These are phyloP conservation scores for Gossypium lobatum DNA, from an alignment of 441 rosid genomes.

Conservation along the genomic window DNA sequence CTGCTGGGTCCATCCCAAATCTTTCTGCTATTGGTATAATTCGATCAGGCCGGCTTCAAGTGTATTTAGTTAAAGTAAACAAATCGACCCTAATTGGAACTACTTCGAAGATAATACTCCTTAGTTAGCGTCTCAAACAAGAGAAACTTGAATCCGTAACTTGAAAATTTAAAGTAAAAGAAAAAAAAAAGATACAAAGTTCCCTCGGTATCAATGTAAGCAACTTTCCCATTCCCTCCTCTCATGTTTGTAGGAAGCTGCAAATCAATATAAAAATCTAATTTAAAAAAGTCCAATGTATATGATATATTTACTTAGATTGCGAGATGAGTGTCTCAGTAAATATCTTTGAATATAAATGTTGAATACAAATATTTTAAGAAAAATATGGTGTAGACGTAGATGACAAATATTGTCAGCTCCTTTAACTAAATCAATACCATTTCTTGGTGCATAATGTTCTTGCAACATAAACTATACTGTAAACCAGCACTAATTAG, in stretches of 20 bases:
- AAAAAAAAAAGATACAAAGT: constrained; percentile 65
- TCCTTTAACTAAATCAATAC: not conserved
- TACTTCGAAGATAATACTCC: not conserved
- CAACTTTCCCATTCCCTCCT: constrained; percentile 95
- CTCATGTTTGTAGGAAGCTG: constrained; percentile 39
- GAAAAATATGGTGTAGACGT: not conserved
- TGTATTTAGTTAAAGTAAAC: constrained; percentile 29
- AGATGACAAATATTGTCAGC: not conserved
- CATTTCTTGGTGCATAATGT: too few relatives aligned
- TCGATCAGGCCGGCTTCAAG: constrained; percentile 72
- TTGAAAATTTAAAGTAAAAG: not conserved
- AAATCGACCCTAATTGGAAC: not conserved
- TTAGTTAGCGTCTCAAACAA: not conserved
- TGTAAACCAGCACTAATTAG: not conserved
- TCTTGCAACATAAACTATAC: too few relatives aligned
- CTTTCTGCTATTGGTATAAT: constrained; percentile 87
- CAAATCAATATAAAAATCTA: not conserved
- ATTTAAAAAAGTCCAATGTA: not conserved
- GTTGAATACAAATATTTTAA: not conserved
- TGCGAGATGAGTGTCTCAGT: not conserved
- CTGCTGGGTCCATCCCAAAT: constrained; percentile 95
- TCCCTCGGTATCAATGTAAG: constrained; percentile 82
- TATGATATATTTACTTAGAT: not conserved
- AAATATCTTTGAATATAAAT: too few relatives aligned
- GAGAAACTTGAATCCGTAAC: not conserved